These are phyloP conservation scores for Tricholoma hemisulphureum DNA, from an alignment of 768 basidiomycete species.

Conservation along the genomic window DNA sequence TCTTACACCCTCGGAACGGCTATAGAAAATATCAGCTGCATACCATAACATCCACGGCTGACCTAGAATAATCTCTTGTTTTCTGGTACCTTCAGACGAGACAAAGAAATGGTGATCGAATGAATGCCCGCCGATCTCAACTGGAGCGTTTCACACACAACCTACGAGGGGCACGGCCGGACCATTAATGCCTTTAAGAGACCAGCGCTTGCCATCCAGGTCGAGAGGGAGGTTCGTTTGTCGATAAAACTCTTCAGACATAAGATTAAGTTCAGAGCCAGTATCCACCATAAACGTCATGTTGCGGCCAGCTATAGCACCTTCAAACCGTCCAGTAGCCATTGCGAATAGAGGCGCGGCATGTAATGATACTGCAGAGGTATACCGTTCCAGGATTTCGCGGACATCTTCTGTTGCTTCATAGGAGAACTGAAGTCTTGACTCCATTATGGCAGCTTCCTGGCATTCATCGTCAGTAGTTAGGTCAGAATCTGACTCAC, in stretches of 20 bases:
- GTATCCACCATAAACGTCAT: conserved; percentile 8
- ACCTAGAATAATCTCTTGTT: conserved; percentile 18
- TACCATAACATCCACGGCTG: conserved; percentile 27
- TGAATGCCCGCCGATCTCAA: conserved; percentile 15
- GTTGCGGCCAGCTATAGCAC: not conserved
- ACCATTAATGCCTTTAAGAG: conserved; percentile 24
- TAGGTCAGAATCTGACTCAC: not conserved
- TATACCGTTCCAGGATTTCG: conserved; percentile 7
- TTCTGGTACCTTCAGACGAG: not conserved
- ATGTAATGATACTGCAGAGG: conserved; percentile 8
- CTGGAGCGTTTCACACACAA: conserved; percentile 11
- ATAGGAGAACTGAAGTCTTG: not conserved
- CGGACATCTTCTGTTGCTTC: not conserved
- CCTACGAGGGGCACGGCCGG: conserved; percentile 13
- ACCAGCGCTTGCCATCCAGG: too few relatives aligned
- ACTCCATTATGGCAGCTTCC: not conserved
- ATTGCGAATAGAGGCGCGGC: conserved; percentile 12
- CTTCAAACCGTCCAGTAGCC: conserved; percentile 5
- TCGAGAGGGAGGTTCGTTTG: not conserved
- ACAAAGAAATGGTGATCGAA: conserved; percentile 18
- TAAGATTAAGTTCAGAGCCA: conserved; percentile 7
- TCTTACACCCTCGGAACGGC: conserved; percentile 7
- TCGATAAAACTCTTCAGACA: not conserved
- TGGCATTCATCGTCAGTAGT: not conserved
- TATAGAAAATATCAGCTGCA: conserved; percentile 12